These are phyloP conservation scores for Globisporangium heterothallicum DNA, from an alignment of 352 stramenopile genomes.

Conservation along the genomic window DNA sequence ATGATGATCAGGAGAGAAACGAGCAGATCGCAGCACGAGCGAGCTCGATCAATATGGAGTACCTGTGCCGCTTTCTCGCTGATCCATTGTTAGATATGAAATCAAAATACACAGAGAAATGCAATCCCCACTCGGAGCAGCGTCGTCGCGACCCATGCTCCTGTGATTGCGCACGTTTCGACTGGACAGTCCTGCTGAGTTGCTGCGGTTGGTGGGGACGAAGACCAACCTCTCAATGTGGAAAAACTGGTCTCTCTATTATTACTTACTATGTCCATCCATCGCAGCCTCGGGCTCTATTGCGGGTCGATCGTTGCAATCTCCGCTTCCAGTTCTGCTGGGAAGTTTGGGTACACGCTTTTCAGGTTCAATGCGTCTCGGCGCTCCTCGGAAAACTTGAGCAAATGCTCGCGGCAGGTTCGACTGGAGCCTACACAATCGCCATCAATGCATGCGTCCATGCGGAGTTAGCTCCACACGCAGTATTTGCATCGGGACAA, in stretches of 20 bases:
- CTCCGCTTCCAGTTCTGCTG: conserved; percentile 37
- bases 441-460: neutral
- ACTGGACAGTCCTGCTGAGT: too few relatives aligned
- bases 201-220: too few relatives aligned
- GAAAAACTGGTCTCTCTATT: conserved; percentile 2
- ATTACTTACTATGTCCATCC: neutral
- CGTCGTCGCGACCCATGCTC: too few relatives aligned
- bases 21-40: neutral
- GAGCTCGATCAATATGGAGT: too few relatives aligned
- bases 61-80: too few relatives aligned
- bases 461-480: neutral
- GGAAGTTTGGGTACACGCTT: conserved; percentile 30
- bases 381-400: conserved; percentile 48
- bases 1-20: neutral
- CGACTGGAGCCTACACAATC: conserved; percentile 38
- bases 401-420: conserved; percentile 41
- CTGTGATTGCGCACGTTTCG: too few relatives aligned
- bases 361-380: conserved; percentile 34
- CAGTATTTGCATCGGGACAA: too few relatives aligned
- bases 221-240: neutral
- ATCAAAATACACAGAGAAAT: too few relatives aligned
- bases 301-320: conserved; percentile 47
- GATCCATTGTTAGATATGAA: too few relatives aligned
- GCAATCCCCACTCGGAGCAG: too few relatives aligned
- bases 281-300: conserved; percentile 1